These are phyloP conservation scores for Nothophoma quercina DNA, from an alignment of 2,329 filamentous ascomycete species.

Conservation along the genomic window DNA sequence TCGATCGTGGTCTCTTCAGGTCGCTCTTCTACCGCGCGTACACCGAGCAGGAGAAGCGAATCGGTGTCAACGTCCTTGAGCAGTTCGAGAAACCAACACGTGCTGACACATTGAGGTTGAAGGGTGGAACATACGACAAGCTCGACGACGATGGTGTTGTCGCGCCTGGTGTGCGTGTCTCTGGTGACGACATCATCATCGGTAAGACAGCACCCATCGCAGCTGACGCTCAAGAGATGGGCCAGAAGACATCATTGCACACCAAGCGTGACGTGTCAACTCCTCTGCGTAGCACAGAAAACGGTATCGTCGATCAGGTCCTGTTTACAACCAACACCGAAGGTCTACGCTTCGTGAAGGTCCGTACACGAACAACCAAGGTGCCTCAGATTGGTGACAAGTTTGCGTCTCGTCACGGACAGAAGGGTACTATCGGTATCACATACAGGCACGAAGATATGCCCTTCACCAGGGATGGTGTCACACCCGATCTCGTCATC, in stretches of 20 bases:
- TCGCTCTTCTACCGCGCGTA: slow-evolving; percentile 98
- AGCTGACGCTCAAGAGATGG: slow-evolving; percentile 90
- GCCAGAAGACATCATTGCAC: slow-evolving; percentile 87
- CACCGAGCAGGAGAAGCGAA: slow-evolving; percentile 94
- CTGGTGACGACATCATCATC: slow-evolving; percentile 98
- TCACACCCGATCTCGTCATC: slow-evolving; percentile 96
- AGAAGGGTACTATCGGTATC: slow-evolving; percentile 99
- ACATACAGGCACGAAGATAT: slow-evolving; percentile 98
- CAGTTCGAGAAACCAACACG: slow-evolving; percentile 94
- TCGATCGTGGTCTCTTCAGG: slow-evolving; percentile 95
- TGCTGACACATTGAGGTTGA: slow-evolving; percentile 86
- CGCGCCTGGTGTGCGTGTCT: slow-evolving; percentile 90
- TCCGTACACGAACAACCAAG: slow-evolving; percentile 96
- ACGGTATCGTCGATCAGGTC: slow-evolving; percentile 93
- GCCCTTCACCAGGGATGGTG: slow-evolving; percentile 92
- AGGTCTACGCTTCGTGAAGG: slow-evolving; percentile 94
- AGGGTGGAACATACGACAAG: slow-evolving; percentile 97
- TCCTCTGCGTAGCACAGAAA: slow-evolving; percentile 92
- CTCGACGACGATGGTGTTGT: slow-evolving; percentile 96
- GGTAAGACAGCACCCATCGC: slow-evolving; percentile 97
- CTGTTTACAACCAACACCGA: slow-evolving; percentile 94
- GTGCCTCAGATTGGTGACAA: slow-evolving; percentile 99
- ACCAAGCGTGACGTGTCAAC: slow-evolving; percentile 96
- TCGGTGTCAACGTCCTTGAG: slow-evolving; percentile 92
- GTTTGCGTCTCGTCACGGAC: slow-evolving; percentile 97